These are phyloP conservation scores for Leptodontidium sp. DNA, from an alignment of 2,329 filamentous ascomycete species.

Conservation along the genomic window DNA sequence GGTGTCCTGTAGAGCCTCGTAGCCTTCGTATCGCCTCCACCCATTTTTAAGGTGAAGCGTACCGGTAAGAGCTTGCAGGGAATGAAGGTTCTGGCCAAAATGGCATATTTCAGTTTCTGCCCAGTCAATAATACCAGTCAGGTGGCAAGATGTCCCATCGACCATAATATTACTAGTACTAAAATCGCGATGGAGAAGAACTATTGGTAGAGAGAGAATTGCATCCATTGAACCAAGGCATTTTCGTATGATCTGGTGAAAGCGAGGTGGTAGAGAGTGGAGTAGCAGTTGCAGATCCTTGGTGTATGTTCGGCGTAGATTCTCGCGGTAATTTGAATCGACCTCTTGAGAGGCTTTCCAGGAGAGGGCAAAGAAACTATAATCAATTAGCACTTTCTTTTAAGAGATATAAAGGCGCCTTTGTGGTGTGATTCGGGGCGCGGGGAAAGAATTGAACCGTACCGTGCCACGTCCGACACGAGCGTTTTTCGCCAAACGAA, in stretches of 20 bases:
- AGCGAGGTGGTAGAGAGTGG: constrained; percentile 47
- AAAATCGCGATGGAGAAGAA: constrained; percentile 52
- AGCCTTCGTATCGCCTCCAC: no score
- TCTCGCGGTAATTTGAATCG: constrained; percentile 40
- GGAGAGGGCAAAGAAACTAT: constrained; percentile 51
- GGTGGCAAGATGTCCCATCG: constrained; percentile 48
- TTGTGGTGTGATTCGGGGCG: constrained; percentile 22
- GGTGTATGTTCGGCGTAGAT: constrained; percentile 42
- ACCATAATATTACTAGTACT: constrained; percentile 52
- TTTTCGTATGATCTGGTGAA: constrained; percentile 46
- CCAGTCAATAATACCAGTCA: constrained; percentile 54
- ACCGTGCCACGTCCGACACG: constrained; percentile 45
- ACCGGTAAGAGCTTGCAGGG: constrained; percentile 47
- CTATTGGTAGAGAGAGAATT: constrained; percentile 51
- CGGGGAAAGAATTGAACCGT: constrained; percentile 18
- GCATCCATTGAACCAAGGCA: constrained; percentile 46
- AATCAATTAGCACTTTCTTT: constrained; percentile 19
- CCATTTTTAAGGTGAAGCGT: constrained; percentile 41
- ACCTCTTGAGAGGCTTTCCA: constrained; percentile 50
- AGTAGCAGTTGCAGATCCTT: constrained; percentile 48
- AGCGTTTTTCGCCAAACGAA: constrained; percentile 48
- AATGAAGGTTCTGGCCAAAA: constrained; percentile 52
- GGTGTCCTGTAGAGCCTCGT: no score
- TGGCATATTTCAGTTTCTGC: constrained; percentile 51
- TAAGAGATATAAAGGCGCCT: constrained; percentile 35